Evolutionary conservation across 352 stramenopile species (phyloP).

Genomic region (Pythium insidiosum): DNA sequence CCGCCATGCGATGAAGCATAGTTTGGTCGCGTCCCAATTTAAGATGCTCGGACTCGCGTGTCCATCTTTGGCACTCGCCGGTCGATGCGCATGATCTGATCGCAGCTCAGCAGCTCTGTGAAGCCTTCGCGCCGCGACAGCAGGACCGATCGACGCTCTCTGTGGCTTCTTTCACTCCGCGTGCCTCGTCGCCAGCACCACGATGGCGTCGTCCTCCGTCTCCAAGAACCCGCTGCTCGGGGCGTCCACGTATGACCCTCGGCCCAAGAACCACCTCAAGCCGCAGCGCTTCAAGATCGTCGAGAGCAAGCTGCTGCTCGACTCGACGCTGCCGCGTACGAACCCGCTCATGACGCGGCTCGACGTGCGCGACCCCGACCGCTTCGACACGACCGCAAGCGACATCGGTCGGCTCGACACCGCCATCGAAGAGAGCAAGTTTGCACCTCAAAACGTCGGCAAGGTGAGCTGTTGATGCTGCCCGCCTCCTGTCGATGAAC

Average conservation of each 20-base stretch:
- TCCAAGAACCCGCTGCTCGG: slow-evolving; percentile 71
- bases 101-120: no score
- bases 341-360: slow-evolving; percentile 48
- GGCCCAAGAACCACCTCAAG: slow-evolving; percentile 57
- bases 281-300: slow-evolving; percentile 77
- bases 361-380: slow-evolving; percentile 43
- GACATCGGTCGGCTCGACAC: slow-evolving; percentile 40
- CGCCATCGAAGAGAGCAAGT: slow-evolving; percentile 55
- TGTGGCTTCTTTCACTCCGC: no score
- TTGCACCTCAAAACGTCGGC: slow-evolving; percentile 67
- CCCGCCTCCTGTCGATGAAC: neutral
- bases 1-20: no score
- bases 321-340: slow-evolving; percentile 52
- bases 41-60: no score
- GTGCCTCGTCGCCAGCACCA: no score
- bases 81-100: no score
- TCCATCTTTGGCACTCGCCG: no score
- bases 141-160: no score
- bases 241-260: slow-evolving; percentile 63
- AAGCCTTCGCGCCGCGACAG: no score
- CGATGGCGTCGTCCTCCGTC: no score
- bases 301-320: slow-evolving; percentile 42
- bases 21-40: no score
- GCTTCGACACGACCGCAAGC: slow-evolving; percentile 50
- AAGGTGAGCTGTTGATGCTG: slow-evolving; percentile 23